Base-by-base conservation (phyloP, 1,284 basidiomycete species). In the Microstroma glucosiphilum region DNA sequence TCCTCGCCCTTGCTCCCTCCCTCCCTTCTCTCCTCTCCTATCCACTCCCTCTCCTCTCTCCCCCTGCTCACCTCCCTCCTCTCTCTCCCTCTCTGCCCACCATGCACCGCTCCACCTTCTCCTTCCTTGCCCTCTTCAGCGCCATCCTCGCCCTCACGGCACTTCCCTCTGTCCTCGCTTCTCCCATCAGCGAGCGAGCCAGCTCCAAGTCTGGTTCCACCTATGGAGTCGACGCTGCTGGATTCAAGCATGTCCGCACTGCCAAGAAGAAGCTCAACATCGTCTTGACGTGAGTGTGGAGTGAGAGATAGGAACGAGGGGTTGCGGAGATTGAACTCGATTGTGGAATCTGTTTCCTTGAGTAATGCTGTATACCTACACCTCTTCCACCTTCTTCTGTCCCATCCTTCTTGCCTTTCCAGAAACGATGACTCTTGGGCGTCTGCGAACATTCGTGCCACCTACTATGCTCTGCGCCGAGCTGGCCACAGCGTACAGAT, bases 401-500 rank as follows among this genome's bases (percentile, higher is more conserved):
- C n/a, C n/a, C n/a, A n/a, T n/a, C n/a, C 30, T 37, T 37, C 30
- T 9, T 37, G 4, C 30, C n/a, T 9, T 37, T 9, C 30, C 30
- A 37, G 30, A 56, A 69, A 71, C 56, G 73, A 75, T 58, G 73
- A 75, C 65, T 62, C 60, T 30, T 66, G 67, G 63, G 66, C 56
- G 0, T 62, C 64, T 19, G 63, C 71, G 41, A 66, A 66, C 59
- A 62, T 75, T 17, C 65, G 71, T 30, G 73, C 72, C 7, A 62
- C 69, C 9, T 75, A 74, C 65, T 69, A 71, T 30, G 75, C 75
- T 8, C 68, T 76, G 17, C 69, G 69, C 40, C 58, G 67, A 11
- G 68, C 66, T 12, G 73, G 75, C 13, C 73, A 75, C 62, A 68
- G 64, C 19, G 73, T 71, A 23, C 64, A 70, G 6, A 48, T 76